Base-by-base conservation (phyloP, 257 asterid genomes). In the Fraxinus pennsylvanica region DNA sequence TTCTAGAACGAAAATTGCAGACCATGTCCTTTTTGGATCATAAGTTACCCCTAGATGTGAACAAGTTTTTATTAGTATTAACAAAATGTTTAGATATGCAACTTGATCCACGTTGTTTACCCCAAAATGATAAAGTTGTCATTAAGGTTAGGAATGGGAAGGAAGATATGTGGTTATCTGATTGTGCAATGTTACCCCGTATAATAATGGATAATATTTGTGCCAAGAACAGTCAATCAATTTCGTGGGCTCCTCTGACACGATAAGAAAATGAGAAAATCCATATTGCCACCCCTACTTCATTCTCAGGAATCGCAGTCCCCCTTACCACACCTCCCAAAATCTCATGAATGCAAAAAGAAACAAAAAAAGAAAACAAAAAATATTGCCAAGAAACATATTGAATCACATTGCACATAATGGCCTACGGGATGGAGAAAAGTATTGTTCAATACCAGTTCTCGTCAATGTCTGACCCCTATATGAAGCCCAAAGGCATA, bases 401-500 rank as follows among this genome's bases (percentile, higher is more conserved):
- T 54, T 17, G 22, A 19, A 54, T 54, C 68, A 22, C 68, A n/a
- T 22, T 21, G n/a, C 3, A 36, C 1, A 19, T 71, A 9, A 39
- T 3, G 32, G 7, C 39, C 1, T 8, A 32, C 29, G 69, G 9
- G 21, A 4, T 43, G 41, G 52, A 59, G 8, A 21, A 29, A 78
- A 29, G 6, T 21, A 3, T 15, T 32, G 22, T 68, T 13, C 22
- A 73, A 74, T 89, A 93, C 99, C 99, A 76, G 99, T 95, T 87
- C 81, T 90, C 21, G 99, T 95, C 91, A 95, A 86, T 35, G 99
- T 95, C 82, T 95, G 99, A 77, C 99, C 98, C 85, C 96, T 90
- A 75, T 91, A 95, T 32, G 99, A 95, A 71, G 98, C 99, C 99
- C 99, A 95, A 77, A 88, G 99, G 68, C 99, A 91, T 73, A 95